Base-by-base conservation (phyloP, 2,329 filamentous ascomycete genomes). In the Fusarium napiforme region DNA sequence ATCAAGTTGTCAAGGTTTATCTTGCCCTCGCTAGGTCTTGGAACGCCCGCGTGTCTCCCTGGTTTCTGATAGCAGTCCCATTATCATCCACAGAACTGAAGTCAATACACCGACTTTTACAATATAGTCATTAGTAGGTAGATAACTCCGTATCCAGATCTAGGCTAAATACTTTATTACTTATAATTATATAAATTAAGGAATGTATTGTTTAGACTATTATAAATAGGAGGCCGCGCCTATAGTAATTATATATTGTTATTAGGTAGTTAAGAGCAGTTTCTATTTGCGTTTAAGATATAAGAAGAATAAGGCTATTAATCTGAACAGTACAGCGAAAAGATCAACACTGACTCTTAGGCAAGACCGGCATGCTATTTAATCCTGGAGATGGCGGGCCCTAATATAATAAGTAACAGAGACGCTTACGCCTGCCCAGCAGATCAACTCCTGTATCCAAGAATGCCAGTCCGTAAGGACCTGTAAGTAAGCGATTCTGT, bases 91-190 rank as follows among this genome's bases (percentile, higher is more conserved):
- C 19, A 18, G 5, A 1, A 26, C 10, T 45, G 23, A 12, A 12
- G 42, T 19, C 42, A 19, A 19, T 11, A 12, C 16, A 26, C 23
- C 16, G 18, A 5, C 42, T 26, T 19, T 45, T 23, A 4, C 7
- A 45, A 45, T 10, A 26, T 45, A 10, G 10, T 10, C 16, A 19
- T 12, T 1, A 12, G 4, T 18, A 45, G 10, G 15, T 9, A 9
- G 16, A 45, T 19, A 19, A 45, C 16, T 5, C 7, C 1, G 23
- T 16, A 26, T 26, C 10, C 10, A 12, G 1, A 19, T 18, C 16
- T 19, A 10, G 3, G 23, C 14, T 15, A 26, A 26, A 6, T 4
- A 12, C 1, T 19, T 26, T 1, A 10, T 26, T 45, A 7, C 4
- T 26, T 26, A 7, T 18, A 4, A 45, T 45, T 3, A 10, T 12